Conservation (phyloP, 352 stramenopile species). For the Globisporangium cederbergense region DNA sequence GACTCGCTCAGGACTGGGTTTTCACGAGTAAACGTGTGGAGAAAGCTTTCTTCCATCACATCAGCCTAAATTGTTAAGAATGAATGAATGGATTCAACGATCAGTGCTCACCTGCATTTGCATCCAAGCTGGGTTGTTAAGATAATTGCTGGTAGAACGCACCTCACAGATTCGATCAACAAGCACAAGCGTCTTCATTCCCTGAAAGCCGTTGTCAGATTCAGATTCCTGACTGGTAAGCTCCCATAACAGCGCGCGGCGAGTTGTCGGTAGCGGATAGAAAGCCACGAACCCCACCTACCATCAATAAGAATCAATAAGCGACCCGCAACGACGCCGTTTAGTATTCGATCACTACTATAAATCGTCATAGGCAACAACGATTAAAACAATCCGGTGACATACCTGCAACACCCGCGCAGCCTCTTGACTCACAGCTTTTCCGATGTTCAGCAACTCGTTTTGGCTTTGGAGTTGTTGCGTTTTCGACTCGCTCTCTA, state of each 20-base stretch:
- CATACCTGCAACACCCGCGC: constrained; percentile 42
- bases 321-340: not conserved
- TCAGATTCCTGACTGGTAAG: constrained; percentile 10
- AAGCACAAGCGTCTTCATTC: constrained; percentile 23
- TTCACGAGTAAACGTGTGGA: constrained; percentile 13
- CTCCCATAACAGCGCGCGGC: constrained; percentile 22
- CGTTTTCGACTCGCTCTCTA: not conserved
- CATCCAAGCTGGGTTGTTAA: not conserved
- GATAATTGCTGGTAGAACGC: not conserved
- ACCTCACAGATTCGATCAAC: constrained; percentile 29
- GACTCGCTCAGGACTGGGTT: not conserved
- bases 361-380: not conserved
- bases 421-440: constrained; percentile 31
- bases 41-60: constrained; percentile 26
- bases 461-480: not conserved
- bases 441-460: not conserved
- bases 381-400: not conserved
- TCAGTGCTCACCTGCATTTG: not conserved
- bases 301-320: not conserved
- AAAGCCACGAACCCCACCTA: constrained; percentile 52
- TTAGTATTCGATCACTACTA: not conserved
- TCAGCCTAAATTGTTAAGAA: constrained; percentile 11
- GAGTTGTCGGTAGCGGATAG: constrained; percentile 25
- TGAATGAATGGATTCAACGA: not conserved
- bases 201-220: not conserved